These are phyloP conservation scores for Colletotrichum salicis DNA, from an alignment of 2,329 filamentous ascomycete species.

Conservation along the genomic window DNA sequence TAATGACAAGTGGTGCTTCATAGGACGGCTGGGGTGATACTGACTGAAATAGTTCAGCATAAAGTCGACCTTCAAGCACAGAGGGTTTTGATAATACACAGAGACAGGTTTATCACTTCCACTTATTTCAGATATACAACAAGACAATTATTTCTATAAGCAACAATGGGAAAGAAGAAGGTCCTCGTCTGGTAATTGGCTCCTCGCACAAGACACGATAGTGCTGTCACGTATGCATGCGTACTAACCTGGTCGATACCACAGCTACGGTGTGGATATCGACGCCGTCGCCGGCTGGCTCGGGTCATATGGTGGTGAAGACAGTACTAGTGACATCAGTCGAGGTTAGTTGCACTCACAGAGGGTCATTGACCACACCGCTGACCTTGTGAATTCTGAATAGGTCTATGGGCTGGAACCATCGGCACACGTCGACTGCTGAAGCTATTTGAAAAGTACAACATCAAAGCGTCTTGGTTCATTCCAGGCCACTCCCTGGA, in stretches of 20 bases:
- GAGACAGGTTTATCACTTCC: background rate
- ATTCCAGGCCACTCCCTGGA: slow-evolving; percentile 60
- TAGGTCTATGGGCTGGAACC: slow-evolving; percentile 74
- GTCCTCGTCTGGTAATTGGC: slow-evolving; percentile 39
- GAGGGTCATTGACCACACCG: too few relatives aligned
- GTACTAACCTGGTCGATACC: background rate
- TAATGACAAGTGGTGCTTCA: background rate
- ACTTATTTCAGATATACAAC: background rate
- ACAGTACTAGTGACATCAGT: slow-evolving; percentile 77
- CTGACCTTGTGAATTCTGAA: slow-evolving; percentile 12
- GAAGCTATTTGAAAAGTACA: slow-evolving; percentile 78
- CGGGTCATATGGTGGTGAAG: slow-evolving; percentile 78
- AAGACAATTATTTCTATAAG: background rate
- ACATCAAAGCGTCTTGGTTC: slow-evolving; percentile 72
- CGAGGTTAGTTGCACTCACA: slow-evolving; percentile 57
- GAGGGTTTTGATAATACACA: background rate
- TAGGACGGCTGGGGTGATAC: background rate
- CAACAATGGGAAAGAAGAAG: slow-evolving; percentile 40
- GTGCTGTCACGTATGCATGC: background rate
- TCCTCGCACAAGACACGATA: background rate
- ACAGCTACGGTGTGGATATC: slow-evolving; percentile 75
- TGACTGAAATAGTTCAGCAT: background rate
- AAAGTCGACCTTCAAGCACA: background rate
- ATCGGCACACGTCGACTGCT: slow-evolving; percentile 72
- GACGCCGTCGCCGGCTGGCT: slow-evolving; percentile 81